Conservation (phyloP, 2,329 filamentous ascomycete species). For the Pseudogymnoascus sp. region DNA sequence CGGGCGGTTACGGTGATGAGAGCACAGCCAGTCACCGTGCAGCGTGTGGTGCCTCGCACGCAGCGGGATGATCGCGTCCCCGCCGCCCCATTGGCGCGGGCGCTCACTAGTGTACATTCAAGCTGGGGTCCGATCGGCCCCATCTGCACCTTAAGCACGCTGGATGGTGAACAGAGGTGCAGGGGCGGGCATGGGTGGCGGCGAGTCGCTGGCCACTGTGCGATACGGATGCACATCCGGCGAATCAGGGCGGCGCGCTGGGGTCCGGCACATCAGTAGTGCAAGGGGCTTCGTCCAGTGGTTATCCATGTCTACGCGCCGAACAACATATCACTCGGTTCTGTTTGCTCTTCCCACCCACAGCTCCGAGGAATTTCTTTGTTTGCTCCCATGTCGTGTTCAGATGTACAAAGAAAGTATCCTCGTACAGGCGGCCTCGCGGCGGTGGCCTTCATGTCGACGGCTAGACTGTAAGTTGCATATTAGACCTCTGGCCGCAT, state of each 20-base stretch:
- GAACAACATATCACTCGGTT: background rate
- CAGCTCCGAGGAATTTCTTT: background rate
- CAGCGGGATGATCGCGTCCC: slow-evolving; percentile 4
- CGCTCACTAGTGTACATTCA: background rate
- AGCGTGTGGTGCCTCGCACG: background rate
- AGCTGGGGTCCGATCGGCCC: background rate
- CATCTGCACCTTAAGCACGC: slow-evolving; percentile 4
- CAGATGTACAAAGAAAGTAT: background rate
- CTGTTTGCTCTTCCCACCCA: background rate
- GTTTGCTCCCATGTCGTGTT: background rate
- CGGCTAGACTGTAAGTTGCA: background rate
- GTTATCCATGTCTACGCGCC: slow-evolving; percentile 2
- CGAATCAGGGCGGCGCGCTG: background rate
- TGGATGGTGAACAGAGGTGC: slow-evolving; percentile 1
- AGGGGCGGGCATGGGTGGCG: background rate
- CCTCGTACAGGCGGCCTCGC: background rate
- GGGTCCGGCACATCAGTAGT: slow-evolving; percentile 3
- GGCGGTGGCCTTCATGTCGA: background rate
- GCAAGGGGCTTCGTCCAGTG: slow-evolving; percentile 5
- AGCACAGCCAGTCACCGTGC: background rate
- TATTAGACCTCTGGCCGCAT: slow-evolving; percentile 4
- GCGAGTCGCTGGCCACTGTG: background rate
- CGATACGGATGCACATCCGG: background rate
- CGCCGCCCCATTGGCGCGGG: background rate
- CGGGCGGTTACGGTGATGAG: background rate